Evolutionary conservation across 306 rosid genomes (phyloP), one percentile per base, ranked within the genome.

Genomic region (Morella rubra): DNA sequence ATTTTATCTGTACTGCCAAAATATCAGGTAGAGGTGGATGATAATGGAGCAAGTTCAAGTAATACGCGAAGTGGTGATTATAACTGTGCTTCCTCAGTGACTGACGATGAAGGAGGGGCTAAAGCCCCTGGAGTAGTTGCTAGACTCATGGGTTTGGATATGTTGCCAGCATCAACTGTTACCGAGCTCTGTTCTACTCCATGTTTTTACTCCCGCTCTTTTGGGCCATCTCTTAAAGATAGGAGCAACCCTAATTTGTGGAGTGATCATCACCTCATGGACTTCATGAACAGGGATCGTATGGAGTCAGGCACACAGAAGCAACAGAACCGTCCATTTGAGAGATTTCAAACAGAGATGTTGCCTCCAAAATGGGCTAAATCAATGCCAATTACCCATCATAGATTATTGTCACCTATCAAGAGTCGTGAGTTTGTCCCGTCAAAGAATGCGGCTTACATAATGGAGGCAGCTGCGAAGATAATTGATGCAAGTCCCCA

Each of bases 381-480:
- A 84, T 87, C 98, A 46, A 87, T 92, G 77, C 90, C 96, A 73
- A 80, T 92, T 76, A 85, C 99, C 68, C 92, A 89, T 82, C 94
- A 92, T 69, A 92, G 86, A 83, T 82, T 92, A 59, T 79, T 92
- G 88, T 96, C 99, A 55, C 98, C 97, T 76, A 89, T 92, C 74
- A 92, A 87, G 79, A 84, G 82, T 79, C 90, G 90, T 59, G 96
- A 90, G 76, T 88, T 84, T 71, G 79, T 84, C 72, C 85, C 86
- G 8, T 77, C 87, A 19, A 91, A 82, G 75, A 86, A 84, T 85
- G 87, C 81, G 3, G 86, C 85, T 67, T 87, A 96, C 18, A 71
- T 91, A 60, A 86, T 96, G 93, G 99, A 92, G 78, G 98, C 93
- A 24, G 97, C 97, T 79, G 88, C 98, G 45, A 96, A 89, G 89